Evolutionary conservation across 768 basidiomycete species (phyloP), one percentile per base, ranked within the genome.

Genomic region (Candolleomyces aberdarensis): DNA sequence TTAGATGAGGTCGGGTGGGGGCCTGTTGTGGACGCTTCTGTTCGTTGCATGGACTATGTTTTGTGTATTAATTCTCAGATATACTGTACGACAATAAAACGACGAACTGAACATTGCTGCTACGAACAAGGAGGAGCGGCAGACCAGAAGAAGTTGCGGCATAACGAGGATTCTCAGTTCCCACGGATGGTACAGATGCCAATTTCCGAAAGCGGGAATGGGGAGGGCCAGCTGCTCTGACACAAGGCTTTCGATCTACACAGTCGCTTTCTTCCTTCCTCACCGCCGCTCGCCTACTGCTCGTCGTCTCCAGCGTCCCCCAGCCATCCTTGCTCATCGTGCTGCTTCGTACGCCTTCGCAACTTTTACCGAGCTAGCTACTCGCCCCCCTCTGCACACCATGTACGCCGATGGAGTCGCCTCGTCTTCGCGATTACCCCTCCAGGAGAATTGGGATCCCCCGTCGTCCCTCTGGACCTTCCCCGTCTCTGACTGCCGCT

Each of bases 181-280:
- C 53, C n/a, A 58, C 48, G 17, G 49, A 61, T 58, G 47, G 57
- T 59, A 36, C 36, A 36, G 36, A 36, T 36, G 36, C 36, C 36
- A 36, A 58, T 40, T 63, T 50, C 9, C 65, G 64, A 66, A 66
- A 62, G 29, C 60, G 63, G 48, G 61, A 72, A 71, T 65, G 63
- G 74, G 70, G 68, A 76, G 74, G 60, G 60, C 66, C 66, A 67
- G 63, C 66, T 67, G 67, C 65, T 70, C 71, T 71, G 69, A 64
- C 67, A 67, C 69, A 70, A 63, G 57, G 44, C 60, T 53, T 39
- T 59, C 57, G 46, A 47, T 29, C 54, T 56, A 36, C 36, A 7
- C 36, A 36, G 36, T 36, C 36, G 36, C 47, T 62, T 57, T 44
- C 46, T 55, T 39, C 49, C 48, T 57, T 56, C 56, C 58, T 41